A percentile compares a stretch with the other conserved stretches of the same genome.
Evolutionary conservation across 225 moss, liverwort and hornwort species (phyloP).

Genomic region (Physcomitrellopsis africana): DNA sequence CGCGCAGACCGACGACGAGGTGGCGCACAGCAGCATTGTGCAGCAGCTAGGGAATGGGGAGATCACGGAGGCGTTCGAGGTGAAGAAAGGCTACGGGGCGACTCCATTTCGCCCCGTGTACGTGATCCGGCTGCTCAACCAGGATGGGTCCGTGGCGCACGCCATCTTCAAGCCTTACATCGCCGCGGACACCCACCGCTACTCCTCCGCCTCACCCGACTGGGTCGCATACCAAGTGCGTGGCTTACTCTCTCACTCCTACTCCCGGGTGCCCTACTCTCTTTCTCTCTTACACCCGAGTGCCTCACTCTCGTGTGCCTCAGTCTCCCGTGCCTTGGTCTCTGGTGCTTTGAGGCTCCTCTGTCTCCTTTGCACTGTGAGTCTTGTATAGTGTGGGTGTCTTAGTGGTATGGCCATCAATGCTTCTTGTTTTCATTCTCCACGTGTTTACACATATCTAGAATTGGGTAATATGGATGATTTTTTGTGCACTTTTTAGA

Average conservation of each 20-base stretch:
- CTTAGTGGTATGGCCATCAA: too few relatives aligned
- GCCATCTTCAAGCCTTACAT: conserved; percentile 68
- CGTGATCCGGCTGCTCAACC: conserved; percentile 48
- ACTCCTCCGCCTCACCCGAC: conserved; percentile 57
- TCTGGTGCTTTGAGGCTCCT: too few relatives aligned
- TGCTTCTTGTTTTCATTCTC: too few relatives aligned
- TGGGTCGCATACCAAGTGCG: conserved; percentile 67
- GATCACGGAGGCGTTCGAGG: conserved; percentile 53
- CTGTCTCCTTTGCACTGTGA: too few relatives aligned
- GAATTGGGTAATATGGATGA: too few relatives aligned
- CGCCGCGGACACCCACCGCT: conserved; percentile 50
- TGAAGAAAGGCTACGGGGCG: conserved; percentile 64
- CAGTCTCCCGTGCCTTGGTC: too few relatives aligned
- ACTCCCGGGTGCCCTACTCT: too few relatives aligned
- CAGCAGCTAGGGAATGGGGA: conserved; percentile 43
- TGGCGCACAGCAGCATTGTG: conserved; percentile 42
- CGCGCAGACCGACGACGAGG: conserved; percentile 29
- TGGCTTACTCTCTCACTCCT: not conserved
- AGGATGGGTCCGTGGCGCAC: conserved; percentile 41
- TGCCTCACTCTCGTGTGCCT: too few relatives aligned
- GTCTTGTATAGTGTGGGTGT: too few relatives aligned
- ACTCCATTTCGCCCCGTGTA: conserved; percentile 61
- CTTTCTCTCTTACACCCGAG: too few relatives aligned
- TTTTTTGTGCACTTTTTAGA: too few relatives aligned
- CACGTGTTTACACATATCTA: too few relatives aligned